Conservation (phyloP, 345 rosid genomes). For the Citrus reticulata region DNA sequence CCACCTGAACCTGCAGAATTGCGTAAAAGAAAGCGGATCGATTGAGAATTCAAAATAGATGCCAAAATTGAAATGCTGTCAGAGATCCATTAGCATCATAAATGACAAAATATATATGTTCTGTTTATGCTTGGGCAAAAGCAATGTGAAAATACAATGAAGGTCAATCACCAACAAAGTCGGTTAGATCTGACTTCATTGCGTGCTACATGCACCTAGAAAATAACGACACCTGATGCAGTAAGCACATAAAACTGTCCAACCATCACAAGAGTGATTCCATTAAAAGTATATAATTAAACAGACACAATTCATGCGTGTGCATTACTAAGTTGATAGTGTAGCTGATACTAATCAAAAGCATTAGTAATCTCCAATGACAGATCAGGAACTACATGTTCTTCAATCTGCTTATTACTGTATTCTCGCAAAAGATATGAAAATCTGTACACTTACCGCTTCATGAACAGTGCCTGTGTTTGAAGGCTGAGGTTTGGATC, state of each 20-base stretch:
- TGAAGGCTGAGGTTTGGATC: slow-evolving; percentile 24
- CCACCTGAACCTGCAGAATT: slow-evolving; percentile 39
- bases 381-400: neutral
- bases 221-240: neutral
- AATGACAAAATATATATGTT: neutral
- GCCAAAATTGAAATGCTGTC: neutral
- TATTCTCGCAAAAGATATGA: neutral
- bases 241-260: neutral
- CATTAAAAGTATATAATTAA: neutral
- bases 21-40: neutral
- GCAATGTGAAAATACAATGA: neutral
- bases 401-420: neutral
- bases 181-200: neutral
- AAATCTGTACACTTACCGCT: slow-evolving; percentile 26
- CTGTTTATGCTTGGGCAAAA: neutral
- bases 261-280: neutral
- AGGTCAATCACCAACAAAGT: neutral
- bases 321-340: neutral
- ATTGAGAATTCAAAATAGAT: neutral
- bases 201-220: neutral
- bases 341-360: neutral
- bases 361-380: neutral
- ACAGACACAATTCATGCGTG: neutral
- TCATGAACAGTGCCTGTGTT: slow-evolving; percentile 18
- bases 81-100: neutral